Percentiles rank a stretch among this genome's conserved stretches.
These are phyloP conservation scores for Aspergillus coremiiformis DNA, from an alignment of 495 filamentous ascomycete genomes.

Conservation along the genomic window DNA sequence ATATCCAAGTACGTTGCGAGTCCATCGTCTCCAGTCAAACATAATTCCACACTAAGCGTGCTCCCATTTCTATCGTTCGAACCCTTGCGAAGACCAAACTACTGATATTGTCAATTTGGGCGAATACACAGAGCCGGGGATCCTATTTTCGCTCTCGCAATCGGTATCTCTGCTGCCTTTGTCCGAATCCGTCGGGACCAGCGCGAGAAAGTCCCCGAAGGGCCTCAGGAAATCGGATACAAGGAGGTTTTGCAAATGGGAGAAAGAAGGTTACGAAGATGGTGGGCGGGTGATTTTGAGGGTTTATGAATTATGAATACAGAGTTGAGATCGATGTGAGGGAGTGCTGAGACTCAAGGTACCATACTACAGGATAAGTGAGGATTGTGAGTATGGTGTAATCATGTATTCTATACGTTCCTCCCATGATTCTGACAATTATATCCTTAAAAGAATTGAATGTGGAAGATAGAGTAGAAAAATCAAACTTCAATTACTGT, in stretches of 20 bases:
- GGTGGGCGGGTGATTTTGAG: slow-evolving; percentile 42
- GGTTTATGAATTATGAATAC: slow-evolving; percentile 13
- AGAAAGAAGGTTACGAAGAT: slow-evolving; percentile 28
- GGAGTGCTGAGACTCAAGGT: too few relatives aligned
- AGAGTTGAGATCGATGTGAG: too few relatives aligned
- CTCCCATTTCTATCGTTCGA: neutral
- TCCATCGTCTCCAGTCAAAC: neutral
- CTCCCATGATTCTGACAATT: too few relatives aligned
- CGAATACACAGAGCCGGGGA: slow-evolving; percentile 56
- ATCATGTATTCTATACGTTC: too few relatives aligned
- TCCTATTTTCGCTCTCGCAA: slow-evolving; percentile 77
- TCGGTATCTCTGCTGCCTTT: slow-evolving; percentile 58
- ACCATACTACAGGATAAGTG: too few relatives aligned
- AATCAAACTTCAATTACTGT: too few relatives aligned
- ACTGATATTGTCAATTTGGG: neutral
- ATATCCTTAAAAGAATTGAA: too few relatives aligned
- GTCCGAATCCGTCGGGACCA: slow-evolving; percentile 71
- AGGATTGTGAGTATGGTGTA: neutral
- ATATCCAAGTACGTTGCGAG: slow-evolving; percentile 34
- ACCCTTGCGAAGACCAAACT: neutral
- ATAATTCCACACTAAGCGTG: neutral
- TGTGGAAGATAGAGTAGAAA: too few relatives aligned
- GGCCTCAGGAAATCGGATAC: slow-evolving; percentile 26
- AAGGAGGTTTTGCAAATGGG: slow-evolving; percentile 25
- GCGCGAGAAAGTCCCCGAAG: slow-evolving; percentile 46